Evolutionary conservation across 768 basidiomycete genomes (phyloP), one percentile per base, ranked within the genome.

Genomic region (Boletus tylopilopsis): DNA sequence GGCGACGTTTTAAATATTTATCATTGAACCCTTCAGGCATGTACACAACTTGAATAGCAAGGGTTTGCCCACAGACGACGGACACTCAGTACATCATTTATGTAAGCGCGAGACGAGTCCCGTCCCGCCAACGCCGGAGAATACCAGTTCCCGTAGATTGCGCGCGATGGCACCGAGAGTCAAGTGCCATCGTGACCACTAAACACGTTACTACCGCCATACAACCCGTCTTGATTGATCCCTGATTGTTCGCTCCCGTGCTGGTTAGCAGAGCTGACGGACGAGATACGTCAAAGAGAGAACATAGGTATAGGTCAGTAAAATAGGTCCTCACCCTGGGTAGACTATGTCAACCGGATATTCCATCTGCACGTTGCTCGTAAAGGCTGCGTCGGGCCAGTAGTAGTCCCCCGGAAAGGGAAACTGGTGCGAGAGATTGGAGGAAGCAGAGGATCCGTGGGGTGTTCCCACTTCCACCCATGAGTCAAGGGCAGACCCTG

Each of bases 231-330:
- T 15, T 53, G 49, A 37, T 21, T 24, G 53, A 40, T 39, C 32
- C 5, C 48, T 15, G 47, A 44, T 39, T 63, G 53, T 24, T 47
- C 49, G 55, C 32, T 50, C 47, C 32, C 40, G 18, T 52, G 49
- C 42, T 56, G 39, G 21, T 21, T 21, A 5, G 40, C 18, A 37
- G 49, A 19, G 15, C 61, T 58, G 23, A 29, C 43, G 19, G 2
- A 18, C 2, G 29, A 51, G 25, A 53, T 3, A 42, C 23, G 49
- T 60, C 13, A 53, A 27, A 40, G 21, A 33, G 24, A n/a, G n/a
- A n/a, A n/a, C n/a, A n/a, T 21, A 16, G 22, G 27, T 18, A 13
- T 22, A 15, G 12, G 18, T 23, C 33, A 32, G 21, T 11, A 33
- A 27, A 22, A 24, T 8, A 25, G 13, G 29, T 18, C 34, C 59